Conservation (phyloP, 2,329 filamentous ascomycete genomes). For the Sarocladium brachiariae region DNA sequence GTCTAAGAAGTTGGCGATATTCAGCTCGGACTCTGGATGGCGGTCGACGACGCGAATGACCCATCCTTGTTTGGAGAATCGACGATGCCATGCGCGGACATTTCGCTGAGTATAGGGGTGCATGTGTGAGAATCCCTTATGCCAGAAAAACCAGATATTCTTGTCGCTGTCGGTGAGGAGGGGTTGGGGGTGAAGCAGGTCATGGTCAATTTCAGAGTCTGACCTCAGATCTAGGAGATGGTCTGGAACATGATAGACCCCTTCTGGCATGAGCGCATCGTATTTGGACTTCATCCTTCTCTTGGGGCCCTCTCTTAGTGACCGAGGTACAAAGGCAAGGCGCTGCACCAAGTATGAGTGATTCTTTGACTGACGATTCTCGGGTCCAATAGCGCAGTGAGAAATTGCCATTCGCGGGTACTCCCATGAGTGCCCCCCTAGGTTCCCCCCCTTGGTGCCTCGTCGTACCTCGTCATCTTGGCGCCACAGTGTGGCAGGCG, state of each 20-base stretch:
- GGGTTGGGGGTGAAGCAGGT: slow-evolving; percentile 30
- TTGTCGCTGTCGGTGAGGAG: slow-evolving; percentile 35
- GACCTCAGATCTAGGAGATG: slow-evolving; percentile 37
- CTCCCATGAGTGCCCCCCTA: no score
- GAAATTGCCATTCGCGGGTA: no score
- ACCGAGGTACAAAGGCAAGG: no score
- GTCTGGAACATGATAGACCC: slow-evolving; percentile 33
- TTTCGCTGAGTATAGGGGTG: slow-evolving; percentile 46
- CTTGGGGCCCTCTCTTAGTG: no score
- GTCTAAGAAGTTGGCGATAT: slow-evolving; percentile 43
- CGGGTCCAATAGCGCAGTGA: no score
- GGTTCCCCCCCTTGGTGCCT: no score
- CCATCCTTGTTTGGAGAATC: slow-evolving; percentile 46
- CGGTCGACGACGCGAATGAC: slow-evolving; percentile 43
- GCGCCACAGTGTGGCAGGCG: no score
- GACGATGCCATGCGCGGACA: slow-evolving; percentile 45
- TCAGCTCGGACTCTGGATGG: slow-evolving; percentile 33
- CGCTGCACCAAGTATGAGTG: no score
- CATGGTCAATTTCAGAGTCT: slow-evolving; percentile 37
- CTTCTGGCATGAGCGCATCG: slow-evolving; percentile 16
- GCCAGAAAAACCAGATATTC: slow-evolving; percentile 55
- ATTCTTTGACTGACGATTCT: no score
- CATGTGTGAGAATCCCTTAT: slow-evolving; percentile 40
- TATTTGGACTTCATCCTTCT: slow-evolving; percentile 3
- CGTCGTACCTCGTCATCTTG: no score